Evolutionary conservation across 1,284 basidiomycete species (phyloP), one percentile per base, ranked within the genome.

Genomic region (Tilletia setariae): DNA sequence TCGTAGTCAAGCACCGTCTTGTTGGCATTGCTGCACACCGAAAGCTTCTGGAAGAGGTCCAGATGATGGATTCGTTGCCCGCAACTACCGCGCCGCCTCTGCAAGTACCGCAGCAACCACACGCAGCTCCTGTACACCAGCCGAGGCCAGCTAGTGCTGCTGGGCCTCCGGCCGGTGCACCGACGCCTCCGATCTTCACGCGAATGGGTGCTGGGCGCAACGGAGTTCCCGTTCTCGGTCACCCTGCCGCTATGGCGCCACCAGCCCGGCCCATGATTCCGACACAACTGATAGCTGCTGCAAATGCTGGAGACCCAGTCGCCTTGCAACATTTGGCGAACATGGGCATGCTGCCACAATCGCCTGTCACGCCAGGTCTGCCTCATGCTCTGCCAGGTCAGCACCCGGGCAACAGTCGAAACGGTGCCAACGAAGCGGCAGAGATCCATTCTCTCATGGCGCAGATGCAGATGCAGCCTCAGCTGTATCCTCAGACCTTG

Each of bases 41-140:
- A 70, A 88, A 92, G 66, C 86, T 97, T 63, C 92, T 95, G 68
- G 92, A 96, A 83, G 93, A 95, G 84, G 92, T 96, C 72, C 94
- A 94, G 13, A 84, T 97, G 63, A 92, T 92, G 6, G 64, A 35
- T 9, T 1, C 64, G 16, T 42, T 47, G 32, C 62, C 62, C 1
- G 44, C 42, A 3, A n/a, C n/a, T 15, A n/a, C 23, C 40, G 44
- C 30, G 13, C 32, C 62, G 32, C 8, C 62, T 11, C 62, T n/a
- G 15, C 42, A 43, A 43, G 62, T 21, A 1, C 35, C 40, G 13
- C 9, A 7, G 11, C 21, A 23, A 63, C 28, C 42, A 13, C 62
- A 21, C 7, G 13, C 42, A 42, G 35, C 9, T 25, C 40, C 40
- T 21, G n/a, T 44, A 42, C 62, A 44, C 19, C 11, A 13, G 21